phyloP scores from a whole-genome alignment of 768 basidiomycete genomes.

The Epithele typhae region DNA sequence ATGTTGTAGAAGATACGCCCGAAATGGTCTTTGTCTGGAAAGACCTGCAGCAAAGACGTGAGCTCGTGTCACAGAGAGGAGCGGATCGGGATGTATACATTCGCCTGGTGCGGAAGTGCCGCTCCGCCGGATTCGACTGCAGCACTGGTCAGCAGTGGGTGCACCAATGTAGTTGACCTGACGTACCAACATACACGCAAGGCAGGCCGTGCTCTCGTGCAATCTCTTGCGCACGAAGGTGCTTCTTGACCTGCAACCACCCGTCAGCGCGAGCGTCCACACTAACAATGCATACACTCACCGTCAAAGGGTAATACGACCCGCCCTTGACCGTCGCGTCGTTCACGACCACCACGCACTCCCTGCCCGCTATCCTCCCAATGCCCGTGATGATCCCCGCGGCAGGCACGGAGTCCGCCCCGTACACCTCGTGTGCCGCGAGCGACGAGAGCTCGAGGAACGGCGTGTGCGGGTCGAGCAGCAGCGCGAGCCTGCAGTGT shows the following conservation, averaged over 20 bases:
- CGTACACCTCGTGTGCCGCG: conserved; percentile 86
- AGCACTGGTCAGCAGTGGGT: no score
- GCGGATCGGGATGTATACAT: conserved; percentile 34
- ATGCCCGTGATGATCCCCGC: conserved; percentile 88
- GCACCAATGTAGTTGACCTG: no score
- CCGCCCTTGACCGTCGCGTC: conserved; percentile 94
- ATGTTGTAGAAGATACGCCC: conserved; percentile 97
- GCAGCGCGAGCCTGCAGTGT: conserved; percentile 51
- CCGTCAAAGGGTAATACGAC: conserved; percentile 86
- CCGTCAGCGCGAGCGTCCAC: neutral
- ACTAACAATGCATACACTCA: conserved; percentile 27
- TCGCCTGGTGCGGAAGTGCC: conserved; percentile 88
- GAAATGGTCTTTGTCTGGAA: conserved; percentile 94
- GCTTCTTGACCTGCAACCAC: conserved; percentile 77
- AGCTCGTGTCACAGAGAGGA: neutral
- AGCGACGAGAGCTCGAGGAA: conserved; percentile 86
- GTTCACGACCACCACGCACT: conserved; percentile 90
- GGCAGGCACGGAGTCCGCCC: conserved; percentile 65
- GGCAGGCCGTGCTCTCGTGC: conserved; percentile 88
- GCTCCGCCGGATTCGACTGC: conserved; percentile 93
- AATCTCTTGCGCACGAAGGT: conserved; percentile 90
- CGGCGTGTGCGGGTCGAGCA: conserved; percentile 84
- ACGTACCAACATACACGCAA: conserved; percentile 86
- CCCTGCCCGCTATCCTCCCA: conserved; percentile 66
- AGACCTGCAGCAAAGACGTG: conserved; percentile 43